phyloP scores from a whole-genome alignment of 2,329 filamentous ascomycete species.

The Xylariaceae sp. region DNA sequence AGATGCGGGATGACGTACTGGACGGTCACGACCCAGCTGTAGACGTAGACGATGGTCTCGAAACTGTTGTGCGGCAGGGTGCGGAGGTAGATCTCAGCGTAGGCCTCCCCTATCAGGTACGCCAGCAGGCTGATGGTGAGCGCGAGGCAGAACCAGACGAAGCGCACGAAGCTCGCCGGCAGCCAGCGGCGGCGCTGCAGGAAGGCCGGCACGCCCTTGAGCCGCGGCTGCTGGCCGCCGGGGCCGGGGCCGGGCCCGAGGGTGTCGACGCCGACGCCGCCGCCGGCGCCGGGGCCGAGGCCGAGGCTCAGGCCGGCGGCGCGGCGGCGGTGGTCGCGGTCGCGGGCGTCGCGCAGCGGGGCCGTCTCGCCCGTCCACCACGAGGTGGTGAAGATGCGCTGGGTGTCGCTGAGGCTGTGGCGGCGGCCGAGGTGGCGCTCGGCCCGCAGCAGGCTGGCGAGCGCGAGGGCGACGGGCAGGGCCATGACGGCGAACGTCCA shows the following conservation, averaged over 20 bases:
- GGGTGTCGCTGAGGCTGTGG: conserved; percentile 56
- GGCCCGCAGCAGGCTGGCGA: conserved; percentile 54
- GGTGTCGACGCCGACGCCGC: conserved; percentile 33
- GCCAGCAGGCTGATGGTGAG: conserved; percentile 55
- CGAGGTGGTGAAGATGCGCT: conserved; percentile 58
- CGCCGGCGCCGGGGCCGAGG: conserved; percentile 28
- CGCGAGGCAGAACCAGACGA: conserved; percentile 62
- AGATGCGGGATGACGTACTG: too few species aligned
- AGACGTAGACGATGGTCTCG: conserved; percentile 62
- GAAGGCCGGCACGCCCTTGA: conserved; percentile 22
- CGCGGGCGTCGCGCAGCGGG: conserved; percentile 39
- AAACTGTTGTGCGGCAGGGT: conserved; percentile 59
- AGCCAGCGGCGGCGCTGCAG: conserved; percentile 48
- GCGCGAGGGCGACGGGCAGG: conserved; percentile 58
- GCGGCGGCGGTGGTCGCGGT: conserved; percentile 30
- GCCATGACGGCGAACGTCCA: conserved; percentile 67
- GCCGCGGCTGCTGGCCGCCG: conserved; percentile 16
- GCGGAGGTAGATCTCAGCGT: conserved; percentile 60
- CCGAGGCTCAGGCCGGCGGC: conserved; percentile 29
- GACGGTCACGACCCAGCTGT: conserved; percentile 61
- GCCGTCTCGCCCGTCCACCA: conserved; percentile 60
- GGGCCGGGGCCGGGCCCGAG: conserved; percentile 17
- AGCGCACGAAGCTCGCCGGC: conserved; percentile 59
- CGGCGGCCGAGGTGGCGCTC: conserved; percentile 56
- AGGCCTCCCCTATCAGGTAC: conserved; percentile 61